Conservation (phyloP, 176 grass and related monocot species). For the Areca catechu region DNA sequence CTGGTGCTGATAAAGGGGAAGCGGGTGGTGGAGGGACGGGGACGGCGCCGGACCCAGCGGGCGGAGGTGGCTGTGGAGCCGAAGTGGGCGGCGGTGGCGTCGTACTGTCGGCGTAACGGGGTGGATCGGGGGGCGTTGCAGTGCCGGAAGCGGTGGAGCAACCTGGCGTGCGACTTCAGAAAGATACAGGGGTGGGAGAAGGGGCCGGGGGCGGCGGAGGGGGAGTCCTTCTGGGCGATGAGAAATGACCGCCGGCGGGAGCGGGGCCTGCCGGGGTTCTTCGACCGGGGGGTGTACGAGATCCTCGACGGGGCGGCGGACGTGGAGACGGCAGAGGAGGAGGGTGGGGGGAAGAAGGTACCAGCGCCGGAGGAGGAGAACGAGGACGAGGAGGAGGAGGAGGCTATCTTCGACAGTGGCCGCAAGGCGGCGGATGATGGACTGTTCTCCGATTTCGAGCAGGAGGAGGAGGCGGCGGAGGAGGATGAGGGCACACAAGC, state of each 20-base stretch:
- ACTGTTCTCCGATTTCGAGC: neutral
- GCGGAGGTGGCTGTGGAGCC: constrained; percentile 14
- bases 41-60: constrained; percentile 1
- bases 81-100: constrained; percentile 55
- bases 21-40: constrained; percentile 30
- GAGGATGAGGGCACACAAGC: constrained; percentile 16
- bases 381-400: neutral
- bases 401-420: constrained; percentile 9
- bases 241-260: constrained; percentile 33
- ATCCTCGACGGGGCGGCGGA: constrained; percentile 12
- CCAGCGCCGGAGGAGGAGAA: neutral
- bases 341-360: neutral
- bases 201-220: constrained; percentile 2
- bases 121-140: constrained; percentile 43
- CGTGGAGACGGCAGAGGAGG: neutral
- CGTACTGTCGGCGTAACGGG: constrained; percentile 49
- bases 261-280: constrained; percentile 39
- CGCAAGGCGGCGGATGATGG: no score
- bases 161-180: constrained; percentile 57
- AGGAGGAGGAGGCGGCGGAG: constrained; percentile 21
- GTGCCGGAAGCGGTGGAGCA: constrained; percentile 58
- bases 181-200: constrained; percentile 44
- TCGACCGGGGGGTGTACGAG: constrained; percentile 45
- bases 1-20: constrained; percentile 44
- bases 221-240: constrained; percentile 57